Evolutionary conservation across 495 filamentous ascomycete species (phyloP).

Genomic region (Astrothelium macrocarpum): DNA sequence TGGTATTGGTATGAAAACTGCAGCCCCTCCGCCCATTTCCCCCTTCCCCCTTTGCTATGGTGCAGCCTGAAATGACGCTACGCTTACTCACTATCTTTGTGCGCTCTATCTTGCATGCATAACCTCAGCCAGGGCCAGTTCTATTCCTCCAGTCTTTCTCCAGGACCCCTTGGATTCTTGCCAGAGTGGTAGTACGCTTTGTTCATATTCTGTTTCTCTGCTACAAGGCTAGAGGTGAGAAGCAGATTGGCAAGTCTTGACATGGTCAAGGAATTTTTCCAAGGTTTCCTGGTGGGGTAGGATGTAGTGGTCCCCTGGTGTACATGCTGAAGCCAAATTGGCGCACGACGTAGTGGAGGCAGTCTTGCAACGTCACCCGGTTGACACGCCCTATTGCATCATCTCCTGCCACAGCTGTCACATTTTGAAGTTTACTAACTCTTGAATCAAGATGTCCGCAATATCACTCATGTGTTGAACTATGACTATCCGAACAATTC

Average conservation of each 20-base stretch:
- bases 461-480: slow-evolving; percentile 99
- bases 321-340: slow-evolving; percentile 1
- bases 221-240: slow-evolving; percentile 54
- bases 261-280: slow-evolving; percentile 57
- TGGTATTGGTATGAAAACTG: slow-evolving; percentile 97
- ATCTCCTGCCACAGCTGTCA: slow-evolving; percentile 31
- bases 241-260: slow-evolving; percentile 67
- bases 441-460: slow-evolving; percentile 84
- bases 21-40: slow-evolving; percentile 39
- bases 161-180: slow-evolving; percentile 77
- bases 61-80: slow-evolving; percentile 60
- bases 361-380: slow-evolving; percentile 46
- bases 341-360: slow-evolving; percentile 54
- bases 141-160: slow-evolving; percentile 68
- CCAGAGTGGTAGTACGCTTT: slow-evolving; percentile 63
- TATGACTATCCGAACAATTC: slow-evolving; percentile 99
- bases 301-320: background rate
- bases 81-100: slow-evolving; percentile 68
- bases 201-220: slow-evolving; percentile 62
- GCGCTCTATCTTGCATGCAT: slow-evolving; percentile 63
- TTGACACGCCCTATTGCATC: slow-evolving; percentile 48
- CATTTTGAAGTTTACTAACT: slow-evolving; percentile 64
- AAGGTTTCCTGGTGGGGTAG: slow-evolving; percentile 49
- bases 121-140: slow-evolving; percentile 75
- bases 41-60: slow-evolving; percentile 28